Base-by-base conservation (phyloP, 2,329 filamentous ascomycete species). In the Clarireedia homoeocarpa region DNA sequence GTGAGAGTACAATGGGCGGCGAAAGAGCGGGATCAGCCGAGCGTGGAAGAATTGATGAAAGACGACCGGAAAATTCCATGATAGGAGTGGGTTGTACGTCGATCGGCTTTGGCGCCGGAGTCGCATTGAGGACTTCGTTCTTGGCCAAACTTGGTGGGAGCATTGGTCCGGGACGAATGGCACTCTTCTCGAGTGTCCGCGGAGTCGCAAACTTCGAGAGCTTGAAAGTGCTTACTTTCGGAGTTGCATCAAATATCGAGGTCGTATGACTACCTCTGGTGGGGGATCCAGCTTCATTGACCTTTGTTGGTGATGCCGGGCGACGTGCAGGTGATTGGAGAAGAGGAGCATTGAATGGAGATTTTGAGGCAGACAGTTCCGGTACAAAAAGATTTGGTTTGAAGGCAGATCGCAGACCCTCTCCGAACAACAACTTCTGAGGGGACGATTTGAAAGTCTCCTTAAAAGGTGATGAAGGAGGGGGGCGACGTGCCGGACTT, bases 361-460 rank as follows among this genome's bases (percentile, higher is more conserved):
- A 59, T 27, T 58, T 57, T 4, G 45, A 23, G 30, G 59, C 38
- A 38, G 53, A 26, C 44, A 63, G 14, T 27, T 65, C 62, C 23
- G 62, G 59, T 23, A 66, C 55, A 40, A 61, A 58, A 15, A 65
- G 58, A 36, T 66, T 64, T 42, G 56, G 55, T 53, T 66, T 69
- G 58, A 69, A 67, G 23, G 67, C 65, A 1, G 67, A 67, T 38
- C 62, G 57, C 51, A 66, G 54, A 39, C 62, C 62, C 17, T 62
- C 62, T 20, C 64, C 63, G 15, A 68, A 51, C 7, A 58, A 53
- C 10, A 73, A 66, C 38, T 74, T 72, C 65, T 80, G 81, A 1
- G 82, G 77, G 0, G 82, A 81, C 1, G 78, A 80, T 59, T 75
- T 80, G 66, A 84, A 71, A 0, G 75, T 70, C 24, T 82, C 81